Conservation (phyloP, 768 basidiomycete genomes). For the Leccinellum albellum region DNA sequence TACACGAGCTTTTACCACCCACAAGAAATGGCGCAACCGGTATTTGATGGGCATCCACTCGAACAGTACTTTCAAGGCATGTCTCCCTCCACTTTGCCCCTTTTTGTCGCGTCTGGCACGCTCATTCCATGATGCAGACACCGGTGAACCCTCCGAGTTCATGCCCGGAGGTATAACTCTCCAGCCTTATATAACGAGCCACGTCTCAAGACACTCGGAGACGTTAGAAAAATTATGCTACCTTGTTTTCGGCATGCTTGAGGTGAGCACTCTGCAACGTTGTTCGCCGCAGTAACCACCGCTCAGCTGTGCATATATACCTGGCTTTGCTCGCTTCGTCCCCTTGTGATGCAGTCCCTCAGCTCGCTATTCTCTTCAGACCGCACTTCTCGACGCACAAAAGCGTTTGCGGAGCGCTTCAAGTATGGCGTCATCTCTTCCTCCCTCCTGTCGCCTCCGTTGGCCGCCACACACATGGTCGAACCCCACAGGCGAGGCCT, state of each 20-base stretch:
- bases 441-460: constrained; percentile 60
- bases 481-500: constrained; percentile 31
- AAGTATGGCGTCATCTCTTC: constrained; percentile 84
- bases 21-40: constrained; percentile 62
- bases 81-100: background rate
- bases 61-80: constrained; percentile 68
- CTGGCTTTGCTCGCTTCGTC: no score
- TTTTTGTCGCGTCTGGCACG: constrained; percentile 9
- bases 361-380: constrained; percentile 35
- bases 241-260: constrained; percentile 19
- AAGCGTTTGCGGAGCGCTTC: constrained; percentile 70
- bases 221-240: constrained; percentile 28
- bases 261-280: constrained; percentile 34
- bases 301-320: constrained; percentile 6
- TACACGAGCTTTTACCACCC: no score
- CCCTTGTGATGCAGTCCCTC: constrained; percentile 33
- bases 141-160: constrained; percentile 51
- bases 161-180: constrained; percentile 54
- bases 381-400: constrained; percentile 34
- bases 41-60: constrained; percentile 76
- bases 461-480: constrained; percentile 38
- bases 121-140: constrained; percentile 39
- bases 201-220: constrained; percentile 18
- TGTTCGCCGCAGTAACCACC: constrained; percentile 11
- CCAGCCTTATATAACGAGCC: constrained; percentile 14